These are phyloP conservation scores for Raphanus hybrid DNA, from an alignment of 441 rosid species.

Conservation along the genomic window DNA sequence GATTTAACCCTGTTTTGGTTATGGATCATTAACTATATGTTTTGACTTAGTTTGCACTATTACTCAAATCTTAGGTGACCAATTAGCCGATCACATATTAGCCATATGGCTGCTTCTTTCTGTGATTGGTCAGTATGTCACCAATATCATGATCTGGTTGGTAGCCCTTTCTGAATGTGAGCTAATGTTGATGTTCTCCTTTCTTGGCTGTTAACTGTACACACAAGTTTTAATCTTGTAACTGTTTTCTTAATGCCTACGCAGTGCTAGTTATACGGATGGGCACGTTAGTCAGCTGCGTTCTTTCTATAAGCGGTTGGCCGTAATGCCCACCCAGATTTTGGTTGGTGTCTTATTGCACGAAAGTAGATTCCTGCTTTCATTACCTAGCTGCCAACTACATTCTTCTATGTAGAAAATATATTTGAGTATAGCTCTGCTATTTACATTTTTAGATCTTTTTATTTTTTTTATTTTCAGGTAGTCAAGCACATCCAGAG, in stretches of 20 bases:
- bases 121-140: slow-evolving; percentile 72
- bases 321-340: slow-evolving; percentile 42
- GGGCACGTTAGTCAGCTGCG: slow-evolving; percentile 42
- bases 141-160: slow-evolving; percentile 43
- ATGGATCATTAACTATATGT: slow-evolving; percentile 37
- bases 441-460: not conserved
- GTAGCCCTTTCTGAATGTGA: slow-evolving; percentile 43
- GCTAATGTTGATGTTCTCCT: slow-evolving; percentile 19
- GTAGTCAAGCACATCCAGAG: slow-evolving; percentile 46
- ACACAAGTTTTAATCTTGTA: not conserved
- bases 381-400: slow-evolving; percentile 40
- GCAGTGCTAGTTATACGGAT: not conserved
- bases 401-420: slow-evolving; percentile 5
- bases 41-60: not conserved
- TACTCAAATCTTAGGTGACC: slow-evolving; percentile 28
- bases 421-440: not conserved
- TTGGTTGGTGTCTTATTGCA: slow-evolving; percentile 33
- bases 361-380: slow-evolving; percentile 40
- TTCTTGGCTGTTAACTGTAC: slow-evolving; percentile 40
- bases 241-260: not conserved
- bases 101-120: slow-evolving; percentile 43
- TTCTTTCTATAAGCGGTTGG: slow-evolving; percentile 31
- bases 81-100: slow-evolving; percentile 46
- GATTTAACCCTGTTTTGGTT: slow-evolving; percentile 31
- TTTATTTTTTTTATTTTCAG: slow-evolving; percentile 32